Evolutionary conservation across 2,329 filamentous ascomycete genomes (phyloP).

Genomic region (Colletotrichum sidae): DNA sequence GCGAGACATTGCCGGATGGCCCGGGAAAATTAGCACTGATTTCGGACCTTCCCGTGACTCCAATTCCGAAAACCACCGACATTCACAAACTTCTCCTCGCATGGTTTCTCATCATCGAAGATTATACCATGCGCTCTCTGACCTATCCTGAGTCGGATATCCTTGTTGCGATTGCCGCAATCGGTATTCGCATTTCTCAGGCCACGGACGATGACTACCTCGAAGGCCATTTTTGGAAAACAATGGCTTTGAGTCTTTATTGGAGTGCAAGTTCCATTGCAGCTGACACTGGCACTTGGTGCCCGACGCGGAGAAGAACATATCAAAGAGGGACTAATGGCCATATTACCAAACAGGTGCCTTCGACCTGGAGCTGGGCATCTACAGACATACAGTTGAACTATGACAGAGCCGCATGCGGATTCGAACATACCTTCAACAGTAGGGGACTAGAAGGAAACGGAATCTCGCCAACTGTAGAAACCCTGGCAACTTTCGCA

Average conservation of each 20-base stretch:
- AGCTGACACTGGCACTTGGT: background rate
- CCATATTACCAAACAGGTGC: background rate
- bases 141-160: constrained; percentile 2
- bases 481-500: background rate
- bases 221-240: background rate
- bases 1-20: background rate
- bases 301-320: background rate
- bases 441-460: background rate
- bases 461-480: background rate
- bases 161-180: background rate
- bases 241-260: background rate
- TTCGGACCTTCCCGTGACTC: background rate
- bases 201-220: background rate
- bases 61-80: background rate
- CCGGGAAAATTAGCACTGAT: background rate
- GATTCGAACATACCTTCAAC: background rate
- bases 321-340: background rate
- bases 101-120: background rate
- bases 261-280: background rate
- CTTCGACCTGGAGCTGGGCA: background rate
- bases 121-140: background rate
- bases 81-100: background rate
- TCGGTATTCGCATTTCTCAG: background rate
- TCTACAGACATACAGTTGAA: background rate
- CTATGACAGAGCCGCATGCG: background rate